These are phyloP conservation scores for Trichoderma erinaceum DNA, from an alignment of 495 filamentous ascomycete genomes.

Conservation along the genomic window DNA sequence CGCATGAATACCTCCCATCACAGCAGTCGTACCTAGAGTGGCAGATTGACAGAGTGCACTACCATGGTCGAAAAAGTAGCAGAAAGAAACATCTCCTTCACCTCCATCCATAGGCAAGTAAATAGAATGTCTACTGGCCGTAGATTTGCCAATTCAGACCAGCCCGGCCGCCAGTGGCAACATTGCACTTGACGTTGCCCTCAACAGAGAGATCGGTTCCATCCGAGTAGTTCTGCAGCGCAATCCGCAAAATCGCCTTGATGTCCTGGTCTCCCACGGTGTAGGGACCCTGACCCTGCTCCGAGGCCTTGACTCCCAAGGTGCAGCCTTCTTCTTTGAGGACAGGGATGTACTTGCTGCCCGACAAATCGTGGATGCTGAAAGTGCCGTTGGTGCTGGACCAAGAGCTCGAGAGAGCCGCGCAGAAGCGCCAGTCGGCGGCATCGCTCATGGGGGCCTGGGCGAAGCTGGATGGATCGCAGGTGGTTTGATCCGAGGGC, in stretches of 20 bases:
- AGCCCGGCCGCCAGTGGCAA: neutral
- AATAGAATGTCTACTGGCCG: neutral
- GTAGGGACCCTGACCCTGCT: neutral
- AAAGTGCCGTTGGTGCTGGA: conserved; percentile 1
- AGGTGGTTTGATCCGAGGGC: neutral
- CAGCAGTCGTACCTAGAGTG: neutral
- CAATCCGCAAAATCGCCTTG: neutral
- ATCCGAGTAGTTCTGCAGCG: neutral
- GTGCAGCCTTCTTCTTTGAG: neutral
- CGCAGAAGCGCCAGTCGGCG: conserved; percentile 9
- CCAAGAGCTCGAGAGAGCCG: neutral
- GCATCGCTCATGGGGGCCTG: neutral
- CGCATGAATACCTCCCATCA: neutral
- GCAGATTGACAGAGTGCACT: neutral
- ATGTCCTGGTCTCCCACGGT: neutral
- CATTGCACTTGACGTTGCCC: neutral
- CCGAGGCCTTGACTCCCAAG: neutral
- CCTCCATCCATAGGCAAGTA: neutral
- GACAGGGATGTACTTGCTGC: neutral
- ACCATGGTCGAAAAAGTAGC: neutral
- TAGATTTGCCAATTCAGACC: conserved; percentile 2
- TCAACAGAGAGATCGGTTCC: conserved; percentile 6
- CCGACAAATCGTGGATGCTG: neutral
- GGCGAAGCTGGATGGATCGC: neutral
- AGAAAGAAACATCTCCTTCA: neutral